Conservation (phyloP, 169 alveolate species). For the Amoebophrya sp. region DNA sequence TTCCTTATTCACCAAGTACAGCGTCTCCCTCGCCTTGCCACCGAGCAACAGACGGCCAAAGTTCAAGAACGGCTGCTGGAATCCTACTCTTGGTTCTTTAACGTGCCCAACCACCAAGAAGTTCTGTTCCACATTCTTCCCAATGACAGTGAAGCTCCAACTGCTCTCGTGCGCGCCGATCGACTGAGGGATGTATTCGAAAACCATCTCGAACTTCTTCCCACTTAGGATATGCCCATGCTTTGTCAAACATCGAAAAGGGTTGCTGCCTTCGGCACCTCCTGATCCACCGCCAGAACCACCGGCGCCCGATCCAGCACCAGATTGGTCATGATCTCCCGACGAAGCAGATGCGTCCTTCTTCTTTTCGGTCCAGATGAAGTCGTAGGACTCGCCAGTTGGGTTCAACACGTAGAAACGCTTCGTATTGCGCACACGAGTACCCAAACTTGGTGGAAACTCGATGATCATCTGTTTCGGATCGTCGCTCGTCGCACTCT, state of each 20-base stretch:
- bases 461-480: slow-evolving; percentile 58
- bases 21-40: slow-evolving; percentile 77
- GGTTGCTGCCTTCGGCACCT: slow-evolving; percentile 51
- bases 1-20: slow-evolving; percentile 75
- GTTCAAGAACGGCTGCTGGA: slow-evolving; percentile 78
- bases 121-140: slow-evolving; percentile 67
- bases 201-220: slow-evolving; percentile 79
- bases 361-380: slow-evolving; percentile 78
- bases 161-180: slow-evolving; percentile 78
- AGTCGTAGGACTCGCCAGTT: slow-evolving; percentile 79
- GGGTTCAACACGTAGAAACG: slow-evolving; percentile 86
- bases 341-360: too few relatives aligned
- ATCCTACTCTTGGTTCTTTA: slow-evolving; percentile 81
- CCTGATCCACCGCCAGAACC: slow-evolving; percentile 27
- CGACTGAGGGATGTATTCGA: slow-evolving; percentile 79
- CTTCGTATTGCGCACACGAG: slow-evolving; percentile 74
- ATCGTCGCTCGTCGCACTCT: slow-evolving; percentile 31
- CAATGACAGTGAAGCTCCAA: slow-evolving; percentile 80
- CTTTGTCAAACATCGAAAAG: slow-evolving; percentile 73
- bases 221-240: slow-evolving; percentile 81
- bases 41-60: slow-evolving; percentile 82
- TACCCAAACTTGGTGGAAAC: slow-evolving; percentile 75
- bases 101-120: slow-evolving; percentile 79
- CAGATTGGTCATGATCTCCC: background rate
- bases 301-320: background rate